These are phyloP conservation scores for Clarireedia hainanense DNA, from an alignment of 2,329 filamentous ascomycete species.

Conservation along the genomic window DNA sequence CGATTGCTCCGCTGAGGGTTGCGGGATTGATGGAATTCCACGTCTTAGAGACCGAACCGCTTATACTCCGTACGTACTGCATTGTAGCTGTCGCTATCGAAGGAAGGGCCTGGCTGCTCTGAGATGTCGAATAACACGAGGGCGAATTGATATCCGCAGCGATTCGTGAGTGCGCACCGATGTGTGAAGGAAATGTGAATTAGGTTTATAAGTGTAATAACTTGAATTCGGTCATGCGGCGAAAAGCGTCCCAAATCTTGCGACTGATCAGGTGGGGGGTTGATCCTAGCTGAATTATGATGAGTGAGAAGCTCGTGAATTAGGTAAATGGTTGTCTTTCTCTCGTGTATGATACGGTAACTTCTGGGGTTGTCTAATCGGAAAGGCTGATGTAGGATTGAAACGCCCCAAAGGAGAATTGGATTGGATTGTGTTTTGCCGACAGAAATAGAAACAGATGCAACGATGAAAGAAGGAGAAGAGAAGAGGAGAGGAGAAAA, in stretches of 20 bases:
- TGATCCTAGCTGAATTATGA: not conserved
- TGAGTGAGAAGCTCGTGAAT: not conserved
- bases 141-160: constrained; percentile 1
- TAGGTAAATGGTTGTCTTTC: constrained; percentile 1
- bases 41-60: constrained; percentile 92
- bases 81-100: constrained; percentile 40
- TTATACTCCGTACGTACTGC: constrained; percentile 97
- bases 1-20: constrained; percentile 93
- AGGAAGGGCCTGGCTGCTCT: not conserved
- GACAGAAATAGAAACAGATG: no score
- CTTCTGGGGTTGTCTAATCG: not conserved
- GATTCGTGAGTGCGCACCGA: not conserved
- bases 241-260: not conserved
- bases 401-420: no score
- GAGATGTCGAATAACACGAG: not conserved
- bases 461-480: no score
- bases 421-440: no score
- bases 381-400: not conserved
- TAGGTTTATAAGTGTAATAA: not conserved
- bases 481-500: not conserved
- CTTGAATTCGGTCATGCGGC: constrained; percentile 1
- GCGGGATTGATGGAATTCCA: constrained; percentile 99
- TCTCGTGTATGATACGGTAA: not conserved
- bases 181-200: not conserved
- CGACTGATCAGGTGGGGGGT: not conserved